Evolutionary conservation across 768 basidiomycete genomes (phyloP).

Genomic region (Mycena floridula): DNA sequence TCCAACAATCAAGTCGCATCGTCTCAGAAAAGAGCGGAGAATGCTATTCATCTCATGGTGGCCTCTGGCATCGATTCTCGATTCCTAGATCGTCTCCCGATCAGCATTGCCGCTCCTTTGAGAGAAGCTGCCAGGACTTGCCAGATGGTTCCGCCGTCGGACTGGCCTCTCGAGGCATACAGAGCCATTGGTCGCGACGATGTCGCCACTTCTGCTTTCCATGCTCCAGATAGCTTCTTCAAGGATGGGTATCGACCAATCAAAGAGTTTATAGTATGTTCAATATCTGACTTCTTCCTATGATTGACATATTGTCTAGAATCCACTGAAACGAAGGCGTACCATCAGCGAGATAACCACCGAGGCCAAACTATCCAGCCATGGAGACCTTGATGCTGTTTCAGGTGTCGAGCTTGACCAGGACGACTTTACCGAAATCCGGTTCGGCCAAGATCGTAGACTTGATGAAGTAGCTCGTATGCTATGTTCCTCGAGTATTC

Average conservation of each 20-base stretch:
- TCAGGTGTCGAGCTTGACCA: constrained; percentile 70
- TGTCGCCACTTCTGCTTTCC: constrained; percentile 56
- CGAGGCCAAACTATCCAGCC: constrained; percentile 42
- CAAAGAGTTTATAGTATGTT: constrained; percentile 52
- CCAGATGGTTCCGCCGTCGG: constrained; percentile 67
- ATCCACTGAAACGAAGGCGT: constrained; percentile 38
- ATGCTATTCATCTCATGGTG: constrained; percentile 53
- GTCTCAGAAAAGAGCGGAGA: constrained; percentile 60
- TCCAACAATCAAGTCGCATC: constrained; percentile 46
- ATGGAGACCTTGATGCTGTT: constrained; percentile 50
- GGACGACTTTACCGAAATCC: constrained; percentile 72
- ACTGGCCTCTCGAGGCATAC: constrained; percentile 71
- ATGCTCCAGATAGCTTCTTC: constrained; percentile 36
- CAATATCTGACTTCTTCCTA: constrained; percentile 1
- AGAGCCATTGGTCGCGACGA: constrained; percentile 68
- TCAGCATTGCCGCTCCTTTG: constrained; percentile 73
- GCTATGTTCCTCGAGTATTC: constrained; percentile 72
- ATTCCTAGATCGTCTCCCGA: constrained; percentile 50
- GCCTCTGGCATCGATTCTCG: constrained; percentile 36
- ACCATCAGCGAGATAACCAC: constrained; percentile 47
- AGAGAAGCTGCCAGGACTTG: constrained; percentile 82
- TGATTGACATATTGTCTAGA: constrained; percentile 28
- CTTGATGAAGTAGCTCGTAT: constrained; percentile 90
- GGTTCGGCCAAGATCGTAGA: constrained; percentile 87
- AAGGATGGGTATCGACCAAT: constrained; percentile 50